Evolutionary conservation across 208 protist genomes (phyloP), one percentile per base, ranked within the genome.

Genomic region (Herpetomonas samuelpessoai): DNA sequence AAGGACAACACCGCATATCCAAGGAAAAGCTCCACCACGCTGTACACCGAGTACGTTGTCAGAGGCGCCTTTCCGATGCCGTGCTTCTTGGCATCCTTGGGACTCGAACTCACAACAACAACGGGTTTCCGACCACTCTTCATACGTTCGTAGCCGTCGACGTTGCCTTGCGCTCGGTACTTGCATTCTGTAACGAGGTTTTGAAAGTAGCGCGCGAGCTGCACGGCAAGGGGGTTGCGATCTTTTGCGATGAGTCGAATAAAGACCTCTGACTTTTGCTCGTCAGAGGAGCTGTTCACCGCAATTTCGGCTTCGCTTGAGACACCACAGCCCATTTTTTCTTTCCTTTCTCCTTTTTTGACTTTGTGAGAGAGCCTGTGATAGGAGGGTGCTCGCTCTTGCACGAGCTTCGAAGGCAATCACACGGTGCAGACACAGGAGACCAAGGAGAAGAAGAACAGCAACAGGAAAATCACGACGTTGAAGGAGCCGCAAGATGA

Each of bases 11-110:
- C 59, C n/a, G 55, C 64, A 38, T 69, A 62, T 24, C 47, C 57
- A 60, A 97, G 88, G 38, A 95, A 65, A 51, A 75, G 63, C 71
- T 91, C 84, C 35, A 88, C 91, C 61, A 85, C 75, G 25, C 84
- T 88, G 71, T 85, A 89, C 53, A 89, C 91, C 26, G 78, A 18
- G 53, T 56, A 76, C 70, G 67, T 73, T 68, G 71, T 92, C 2
- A 62, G 44, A 9, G 57, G 57, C 26, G 2, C 45, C 28, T 62
- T 62, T 2, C 44, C 89, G 4, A 93, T 67, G 50, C 92, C 87
- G 27, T 93, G 68, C 30, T 74, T 79, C 49, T 86, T 51, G 2
- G 68, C 73, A 26, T 76, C 69, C 14, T 72, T 57, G 63, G 22
- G 12, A 28, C 16, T 58, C 0, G 28, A 1, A 24, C 21, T 53